Evolutionary conservation across 2,329 filamentous ascomycete genomes (phyloP), one percentile per base, ranked within the genome.

Genomic region (Diaporthe batatas): DNA sequence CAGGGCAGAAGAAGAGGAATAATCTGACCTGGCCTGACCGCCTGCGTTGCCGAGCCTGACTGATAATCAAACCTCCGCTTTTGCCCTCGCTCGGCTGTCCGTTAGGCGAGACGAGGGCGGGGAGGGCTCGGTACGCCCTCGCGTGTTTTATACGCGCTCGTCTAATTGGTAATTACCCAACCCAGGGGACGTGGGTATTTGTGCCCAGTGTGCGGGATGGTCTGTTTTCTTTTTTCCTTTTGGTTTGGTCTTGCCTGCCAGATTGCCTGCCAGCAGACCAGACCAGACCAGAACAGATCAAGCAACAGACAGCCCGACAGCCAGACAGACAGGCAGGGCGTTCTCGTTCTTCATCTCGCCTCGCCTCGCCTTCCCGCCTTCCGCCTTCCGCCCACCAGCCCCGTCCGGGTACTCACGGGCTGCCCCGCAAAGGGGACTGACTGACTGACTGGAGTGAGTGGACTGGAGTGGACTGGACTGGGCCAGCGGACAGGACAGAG

Each of bases 81-180:
- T 2, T 11, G 23, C 7, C n/a, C 47, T 12, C 57, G 58, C 58
- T 64, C 58, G 58, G 58, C 34, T 47, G 34, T 47, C 7, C 57
- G 16, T 47, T 47, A 64, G 58, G 11, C 58, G 58, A 64, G 23
- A 10, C 8, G 16, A 18, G 16, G 44, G 34, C 34, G 34, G 11
- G 34, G 34, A 11, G 18, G 58, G 58, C 39, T 64, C 58, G 39
- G 32, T 47, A 47, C 18, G 47, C 39, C 11, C 58, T 64, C 39
- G 58, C 58, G 36, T 64, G 29, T 64, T 57, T 64, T 23, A 58
- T 58, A 58, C 32, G 36, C 29, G 8, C 58, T 64, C 58, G 58
- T 21, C 39, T 47, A 47, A 47, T 64, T 47, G 47, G 25, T 47
- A 47, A 47, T 64, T 47, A 64, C 25, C 29, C 58, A 32, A 47